Base-by-base conservation (phyloP, 371 early-diverging fungal genomes). In the Syncephalastrum sp. region DNA sequence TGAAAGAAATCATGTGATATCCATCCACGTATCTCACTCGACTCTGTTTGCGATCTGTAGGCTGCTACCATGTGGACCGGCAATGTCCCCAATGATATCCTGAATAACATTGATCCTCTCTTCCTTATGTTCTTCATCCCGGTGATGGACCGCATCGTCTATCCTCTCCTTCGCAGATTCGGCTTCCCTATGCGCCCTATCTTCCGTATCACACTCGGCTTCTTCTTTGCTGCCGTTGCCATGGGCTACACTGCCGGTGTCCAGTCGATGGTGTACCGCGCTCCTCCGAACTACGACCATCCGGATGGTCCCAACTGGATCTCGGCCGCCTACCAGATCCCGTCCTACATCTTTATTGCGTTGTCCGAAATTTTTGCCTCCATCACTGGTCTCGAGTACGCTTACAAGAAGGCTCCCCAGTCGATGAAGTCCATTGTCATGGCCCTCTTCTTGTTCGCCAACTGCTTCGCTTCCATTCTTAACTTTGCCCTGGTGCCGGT, bases 351-450 rank as follows among this genome's bases (percentile, higher is more conserved):
- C 41, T 62, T 83, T 19, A 75, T 86, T 29, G 87, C 82, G 24
- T 61, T 84, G 23, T 83, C 85, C 14, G 87, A 85, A 73, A 83
- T 69, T 23, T 88, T 91, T 57, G 77, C 88, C 0, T 87, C 87
- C 25, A 83, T 86, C 46, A 90, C 90, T 5, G 91, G 90, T 59
- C 74, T 87, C 21, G 91, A 91, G 72, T 89, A 82, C 61, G 90
- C 91, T 16, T 91, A 83, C 85, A 86, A 81, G 67, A 83, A 85
- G 67, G 90, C 91, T n/a, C 84, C 90, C 13, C 77, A 78, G 13
- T 79, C 82, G 54, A 85, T 91, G 79, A 91, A 90, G 79, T 89
- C 91, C 10, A 79, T 89, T 16, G 85, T 90, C 46, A 86, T 86
- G 79, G 75, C 90, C 6, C 56, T 88, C 25, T 90, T 81, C 80